These are phyloP conservation scores for Lathyrus tuberosus DNA, from an alignment of 306 rosid genomes.

Conservation along the genomic window DNA sequence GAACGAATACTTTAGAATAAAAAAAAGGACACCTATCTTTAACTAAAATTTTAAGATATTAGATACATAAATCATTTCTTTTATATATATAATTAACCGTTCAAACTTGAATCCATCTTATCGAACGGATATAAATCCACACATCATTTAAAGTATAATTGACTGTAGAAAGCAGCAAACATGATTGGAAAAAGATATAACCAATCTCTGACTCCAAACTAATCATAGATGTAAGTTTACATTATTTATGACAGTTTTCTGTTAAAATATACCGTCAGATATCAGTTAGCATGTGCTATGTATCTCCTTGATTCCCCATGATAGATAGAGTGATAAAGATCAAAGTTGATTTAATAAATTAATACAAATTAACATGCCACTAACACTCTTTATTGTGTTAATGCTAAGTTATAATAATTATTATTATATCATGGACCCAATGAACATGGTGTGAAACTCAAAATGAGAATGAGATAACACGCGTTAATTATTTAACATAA, in stretches of 20 bases:
- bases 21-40: too few species aligned
- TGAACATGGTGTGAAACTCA: conserved; percentile 42
- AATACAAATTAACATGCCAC: conserved; percentile 3
- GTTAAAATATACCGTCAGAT: conserved; percentile 40
- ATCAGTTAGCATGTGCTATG: conserved; percentile 43
- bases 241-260: conserved; percentile 39
- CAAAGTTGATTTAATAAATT: not conserved
- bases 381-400: not conserved
- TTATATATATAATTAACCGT: too few species aligned
- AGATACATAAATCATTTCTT: too few species aligned
- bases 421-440: conserved; percentile 3
- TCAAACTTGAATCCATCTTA: too few species aligned
- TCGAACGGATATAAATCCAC: too few species aligned
- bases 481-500: conserved; percentile 39
- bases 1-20: too few species aligned
- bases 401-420: not conserved
- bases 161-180: not conserved
- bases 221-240: conserved; percentile 8
- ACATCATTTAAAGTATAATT: not conserved
- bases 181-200: conserved; percentile 33
- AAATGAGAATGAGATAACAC: conserved; percentile 44
- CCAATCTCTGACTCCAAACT: conserved; percentile 32
- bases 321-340: conserved; percentile 9
- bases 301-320: conserved; percentile 34
- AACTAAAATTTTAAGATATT: too few species aligned